Base-by-base conservation (phyloP, 148 eudicot genomes). In the Arctostaphylos glauca region DNA sequence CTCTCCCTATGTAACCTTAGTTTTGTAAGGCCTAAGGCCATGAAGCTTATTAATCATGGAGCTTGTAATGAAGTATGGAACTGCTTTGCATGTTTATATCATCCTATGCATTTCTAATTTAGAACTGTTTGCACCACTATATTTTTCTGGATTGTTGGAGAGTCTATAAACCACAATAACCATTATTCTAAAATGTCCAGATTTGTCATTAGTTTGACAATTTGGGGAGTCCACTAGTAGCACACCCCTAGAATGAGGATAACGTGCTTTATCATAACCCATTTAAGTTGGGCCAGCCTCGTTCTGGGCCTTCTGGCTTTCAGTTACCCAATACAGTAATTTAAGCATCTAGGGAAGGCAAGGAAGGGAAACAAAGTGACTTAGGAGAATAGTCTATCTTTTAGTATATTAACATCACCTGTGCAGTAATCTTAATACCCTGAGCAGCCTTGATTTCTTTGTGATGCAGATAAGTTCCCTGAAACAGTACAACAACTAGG, bases 371-470 rank as follows among this genome's bases (percentile, higher is more conserved):
- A 53, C 46, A 76, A 76, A 80, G 21, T 47, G 6, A 48, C 54
- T 10, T 12, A 68, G 44, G 5, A 38, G 31, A 66, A n/a, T 7
- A 16, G 6, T 16, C 38, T 9, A 52, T 6, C 25, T 18, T 46
- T 9, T 25, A 5, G 68, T 10, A 21, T 16, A 71, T n/a, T 68
- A 78, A 83, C 46, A 83, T 81, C 83, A 96, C 98, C 99, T 96
- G 98, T 49, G 94, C 99, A 77, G 98, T 83, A 75, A 96, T 94
- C 93, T 96, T 96, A 84, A 96, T 96, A 79, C 99, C 98, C 90
- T 93, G 97, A 71, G 98, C 97, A 82, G 99, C 99, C 91, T 94
- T 94, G 83, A 96, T 92, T 83, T 94, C 96, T 86, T 92, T 93
- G 83, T 96, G 94, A 87, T 93, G 99, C 83, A 92, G 78, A 87